These are phyloP conservation scores for Psidium friedrichsthalianum DNA, from an alignment of 345 rosid species.

Conservation along the genomic window DNA sequence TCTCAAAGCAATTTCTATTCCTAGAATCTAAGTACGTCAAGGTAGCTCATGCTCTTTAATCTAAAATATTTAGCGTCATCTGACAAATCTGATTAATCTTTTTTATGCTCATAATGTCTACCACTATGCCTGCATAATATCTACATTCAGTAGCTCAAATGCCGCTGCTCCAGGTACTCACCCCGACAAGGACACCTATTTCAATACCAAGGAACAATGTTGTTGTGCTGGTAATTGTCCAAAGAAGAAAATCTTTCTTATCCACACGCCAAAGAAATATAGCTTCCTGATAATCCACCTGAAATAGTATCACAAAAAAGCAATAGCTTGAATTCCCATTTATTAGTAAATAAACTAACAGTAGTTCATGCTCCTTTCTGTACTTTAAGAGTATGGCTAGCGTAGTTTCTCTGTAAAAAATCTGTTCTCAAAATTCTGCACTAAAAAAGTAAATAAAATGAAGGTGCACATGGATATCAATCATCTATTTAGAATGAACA, in stretches of 20 bases:
- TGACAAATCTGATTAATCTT: neutral
- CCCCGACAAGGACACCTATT: conserved; percentile 93
- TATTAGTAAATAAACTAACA: neutral
- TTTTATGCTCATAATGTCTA: neutral
- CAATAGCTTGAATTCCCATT: neutral
- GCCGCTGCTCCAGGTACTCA: conserved; percentile 20
- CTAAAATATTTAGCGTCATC: neutral
- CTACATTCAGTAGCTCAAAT: neutral
- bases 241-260: conserved; percentile 95
- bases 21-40: neutral
- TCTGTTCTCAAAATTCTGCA: neutral
- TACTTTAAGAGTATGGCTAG: neutral
- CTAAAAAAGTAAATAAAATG: neutral
- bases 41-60: neutral
- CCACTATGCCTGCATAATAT: neutral
- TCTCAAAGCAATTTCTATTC: neutral
- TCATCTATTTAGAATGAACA: neutral
- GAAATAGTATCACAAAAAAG: conserved; percentile 12
- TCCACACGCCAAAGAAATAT: conserved; percentile 92
- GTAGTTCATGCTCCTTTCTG: neutral
- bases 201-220: conserved; percentile 95
- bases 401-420: no score
- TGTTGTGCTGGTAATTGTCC: conserved; percentile 68
- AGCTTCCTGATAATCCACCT: conserved; percentile 98
- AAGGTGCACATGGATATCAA: neutral